Base-by-base conservation (phyloP, 495 filamentous ascomycete genomes). In the Xylaria venustula region DNA sequence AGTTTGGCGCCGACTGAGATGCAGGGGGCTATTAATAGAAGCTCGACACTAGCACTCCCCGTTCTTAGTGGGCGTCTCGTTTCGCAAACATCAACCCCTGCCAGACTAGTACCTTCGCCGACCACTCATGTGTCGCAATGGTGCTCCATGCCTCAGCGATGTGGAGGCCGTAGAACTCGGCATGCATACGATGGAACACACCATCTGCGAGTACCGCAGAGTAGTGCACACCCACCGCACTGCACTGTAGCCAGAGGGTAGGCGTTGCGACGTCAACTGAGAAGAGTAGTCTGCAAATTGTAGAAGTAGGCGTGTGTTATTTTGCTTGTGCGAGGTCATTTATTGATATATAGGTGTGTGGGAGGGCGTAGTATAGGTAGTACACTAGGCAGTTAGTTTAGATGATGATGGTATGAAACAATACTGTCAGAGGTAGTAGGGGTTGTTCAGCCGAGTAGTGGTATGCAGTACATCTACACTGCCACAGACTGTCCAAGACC, bases 21-120 rank as follows among this genome's bases (percentile, higher is more conserved):
- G 69, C 67, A 68, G 58, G 63, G 22, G 41, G 50, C 69, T 72
- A 72, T 72, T 72, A 66, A 66, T 72, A 72, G 69, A 62, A 62
- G 41, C 49, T 55, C 25, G 53, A 57, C 56, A 66, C 60, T 47
- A 67, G 56, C 66, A 47, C 60, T 64, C 62, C 66, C 62, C 54
- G 58, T 48, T 41, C 25, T 30, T 48, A 50, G 40, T 63, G 58
- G 65, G 26, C 59, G 66, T 68, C 68, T 71, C 58, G 69, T 69
- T 67, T 69, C 69, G 69, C 69, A 71, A 69, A 71, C 66, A 60
- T 58, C 46, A 61, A 52, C 45, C 60, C 60, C 25, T 54, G 53
- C 66, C 63, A 64, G 32, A 41, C 55, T 41, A 62, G 64, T 56
- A 47, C 14, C 48, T 50, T 53, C 41, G 48, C 55, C 41, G 47